A percentile compares a stretch with the other conserved stretches of the same genome.
Evolutionary conservation across 345 rosid genomes (phyloP).

Genomic region (Corchorus capsularis): DNA sequence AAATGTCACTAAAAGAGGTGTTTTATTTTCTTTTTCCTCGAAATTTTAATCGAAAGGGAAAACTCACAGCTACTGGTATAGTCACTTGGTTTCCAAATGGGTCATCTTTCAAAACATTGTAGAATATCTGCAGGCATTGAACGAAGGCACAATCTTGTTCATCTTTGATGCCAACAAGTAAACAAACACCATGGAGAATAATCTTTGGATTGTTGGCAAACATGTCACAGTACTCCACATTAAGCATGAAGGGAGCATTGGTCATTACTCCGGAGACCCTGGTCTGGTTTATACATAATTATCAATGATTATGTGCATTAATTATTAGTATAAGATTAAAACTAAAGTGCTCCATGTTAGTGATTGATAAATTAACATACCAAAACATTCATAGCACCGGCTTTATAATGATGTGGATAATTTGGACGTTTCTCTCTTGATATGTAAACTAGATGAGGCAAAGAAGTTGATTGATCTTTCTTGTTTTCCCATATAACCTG

Average conservation of each 20-base stretch:
- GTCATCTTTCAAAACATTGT: constrained; percentile 37
- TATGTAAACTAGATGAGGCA: constrained; percentile 63
- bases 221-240: constrained; percentile 85
- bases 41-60: not conserved
- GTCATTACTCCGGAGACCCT: constrained; percentile 70
- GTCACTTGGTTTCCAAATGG: constrained; percentile 37
- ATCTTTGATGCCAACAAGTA: constrained; percentile 30
- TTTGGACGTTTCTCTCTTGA: constrained; percentile 64
- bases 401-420: constrained; percentile 61
- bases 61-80: constrained; percentile 27
- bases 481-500: constrained; percentile 65
- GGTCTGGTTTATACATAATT: constrained; percentile 25
- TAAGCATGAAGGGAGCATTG: constrained; percentile 70
- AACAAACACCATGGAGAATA: constrained; percentile 50
- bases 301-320: no score
- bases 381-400: constrained; percentile 76
- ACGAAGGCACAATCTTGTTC: constrained; percentile 44
- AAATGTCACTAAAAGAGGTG: no score
- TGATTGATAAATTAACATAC: constrained; percentile 29
- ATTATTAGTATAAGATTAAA: no score
- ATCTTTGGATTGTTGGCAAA: constrained; percentile 53
- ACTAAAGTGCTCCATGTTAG: no score
- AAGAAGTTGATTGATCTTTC: constrained; percentile 25
- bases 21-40: no score
- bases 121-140: constrained; percentile 51